Base-by-base conservation (phyloP, 495 filamentous ascomycete genomes). In the Bacidia rubella region DNA sequence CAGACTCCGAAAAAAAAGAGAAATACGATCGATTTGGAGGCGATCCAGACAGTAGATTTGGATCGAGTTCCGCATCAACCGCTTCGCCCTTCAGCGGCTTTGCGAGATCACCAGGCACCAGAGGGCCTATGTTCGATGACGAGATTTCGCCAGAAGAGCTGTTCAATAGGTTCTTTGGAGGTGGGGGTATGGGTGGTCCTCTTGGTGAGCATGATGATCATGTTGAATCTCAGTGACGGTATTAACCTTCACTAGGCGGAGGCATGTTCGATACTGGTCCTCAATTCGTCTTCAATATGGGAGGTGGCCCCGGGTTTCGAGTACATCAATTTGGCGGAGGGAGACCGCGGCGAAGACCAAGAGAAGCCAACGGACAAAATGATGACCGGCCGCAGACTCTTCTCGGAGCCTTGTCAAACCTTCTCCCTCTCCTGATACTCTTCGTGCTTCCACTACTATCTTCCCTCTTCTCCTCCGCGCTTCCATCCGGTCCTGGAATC, bases 61-160 rank as follows among this genome's bases (percentile, higher is more conserved):
- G 76, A 41, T 77, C 75, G 39, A 72, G 73, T 11, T 75, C 72
- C 38, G 66, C 73, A 17, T 66, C 64, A 51, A 66, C 65, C 42
- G 63, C 68, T 39, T 79, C 79, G 47, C 84, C 84, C 15, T 97
- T 95, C 65, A 71, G 76, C 56, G 84, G 86, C 21, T 78, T 78
- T 58, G 70, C 72, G 12, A 68, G 77, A 26, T 70, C 70, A 4
- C 68, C 67, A 24, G 65, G 63, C 23, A 67, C 68, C 25, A 58
- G 66, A 55, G 75, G 78, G 12, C 62, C 70, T 17, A 80, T 80
- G 73, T 92, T 82, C 65, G 87, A 89, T 21, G 86, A 88, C 35
- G 92, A 97, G 62, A 92, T 98, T 51, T 93, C 86, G 35, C 90
- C 92, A 0, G 92, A 98, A 69, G 92, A 98, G 61, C 73, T 97